Evolutionary conservation across 352 stramenopile genomes (phyloP).

Genomic region (Phytophthora tubulina): DNA sequence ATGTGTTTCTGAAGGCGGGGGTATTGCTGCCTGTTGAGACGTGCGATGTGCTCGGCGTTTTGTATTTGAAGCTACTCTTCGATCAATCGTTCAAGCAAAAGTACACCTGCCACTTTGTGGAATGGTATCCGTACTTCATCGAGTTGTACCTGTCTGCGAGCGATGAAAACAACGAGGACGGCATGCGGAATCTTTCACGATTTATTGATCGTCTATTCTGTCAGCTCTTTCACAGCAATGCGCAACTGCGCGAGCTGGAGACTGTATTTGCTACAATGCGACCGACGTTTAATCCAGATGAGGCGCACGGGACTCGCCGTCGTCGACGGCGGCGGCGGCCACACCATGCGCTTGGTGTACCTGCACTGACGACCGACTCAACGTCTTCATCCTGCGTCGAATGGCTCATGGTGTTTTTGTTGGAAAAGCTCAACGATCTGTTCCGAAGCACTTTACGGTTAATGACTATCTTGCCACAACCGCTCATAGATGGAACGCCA

Average conservation of each 20-base stretch:
- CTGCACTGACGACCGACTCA: constrained; percentile 20
- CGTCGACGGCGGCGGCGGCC: constrained; percentile 18
- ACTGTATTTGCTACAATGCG: constrained; percentile 49
- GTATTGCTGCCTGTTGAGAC: constrained; percentile 76
- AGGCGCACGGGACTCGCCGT: constrained; percentile 8
- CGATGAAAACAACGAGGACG: constrained; percentile 78
- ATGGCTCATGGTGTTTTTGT: constrained; percentile 68
- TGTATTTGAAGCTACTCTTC: constrained; percentile 87
- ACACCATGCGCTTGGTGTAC: constrained; percentile 20
- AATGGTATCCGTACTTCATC: constrained; percentile 86
- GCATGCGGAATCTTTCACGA: constrained; percentile 77
- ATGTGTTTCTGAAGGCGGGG: constrained; percentile 78
- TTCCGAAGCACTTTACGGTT: constrained; percentile 72
- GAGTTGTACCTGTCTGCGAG: constrained; percentile 72
- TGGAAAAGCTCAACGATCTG: constrained; percentile 72
- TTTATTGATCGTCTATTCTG: constrained; percentile 90
- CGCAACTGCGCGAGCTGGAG: constrained; percentile 78
- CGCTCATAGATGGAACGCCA: constrained; percentile 25
- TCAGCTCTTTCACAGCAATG: constrained; percentile 86
- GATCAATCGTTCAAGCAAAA: constrained; percentile 84
- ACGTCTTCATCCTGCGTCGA: constrained; percentile 63
- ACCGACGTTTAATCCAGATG: constrained; percentile 21
- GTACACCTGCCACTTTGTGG: constrained; percentile 85
- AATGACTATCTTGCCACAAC: constrained; percentile 55
- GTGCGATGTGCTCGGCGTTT: constrained; percentile 79